A percentile compares a stretch with the other conserved stretches of the same genome.
These are phyloP conservation scores for Quercus cerris DNA, from an alignment of 306 rosid species.

Conservation along the genomic window DNA sequence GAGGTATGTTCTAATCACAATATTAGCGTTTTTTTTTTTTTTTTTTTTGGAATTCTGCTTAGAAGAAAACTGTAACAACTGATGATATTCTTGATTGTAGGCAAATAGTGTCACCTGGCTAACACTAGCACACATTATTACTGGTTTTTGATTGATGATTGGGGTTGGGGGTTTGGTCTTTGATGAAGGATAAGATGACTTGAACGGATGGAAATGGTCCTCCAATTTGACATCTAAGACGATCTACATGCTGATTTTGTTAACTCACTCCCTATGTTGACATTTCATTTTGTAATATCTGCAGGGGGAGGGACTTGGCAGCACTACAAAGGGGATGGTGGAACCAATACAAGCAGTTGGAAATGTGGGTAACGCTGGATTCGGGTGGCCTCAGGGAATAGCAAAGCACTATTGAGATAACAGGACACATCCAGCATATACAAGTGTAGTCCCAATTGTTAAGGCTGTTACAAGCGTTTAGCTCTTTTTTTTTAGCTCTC, in stretches of 20 bases:
- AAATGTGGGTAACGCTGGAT: slow-evolving; percentile 73
- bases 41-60: neutral
- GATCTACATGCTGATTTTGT: neutral
- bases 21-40: neutral
- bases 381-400: slow-evolving; percentile 64
- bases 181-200: neutral
- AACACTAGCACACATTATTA: neutral
- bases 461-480: neutral
- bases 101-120: neutral
- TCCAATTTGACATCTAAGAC: neutral
- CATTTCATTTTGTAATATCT: neutral
- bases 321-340: slow-evolving; percentile 59
- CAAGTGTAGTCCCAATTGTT: neutral
- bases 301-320: slow-evolving; percentile 90
- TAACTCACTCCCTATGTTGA: neutral
- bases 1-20: slow-evolving; percentile 48
- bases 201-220: too few relatives aligned
- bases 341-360: slow-evolving; percentile 71
- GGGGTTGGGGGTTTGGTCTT: neutral
- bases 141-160: neutral
- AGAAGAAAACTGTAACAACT: neutral
- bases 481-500: too few relatives aligned
- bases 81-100: neutral
- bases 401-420: slow-evolving; percentile 4
- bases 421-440: neutral